Base-by-base conservation (phyloP, 83 land plant species). In the Picea abies region DNA sequence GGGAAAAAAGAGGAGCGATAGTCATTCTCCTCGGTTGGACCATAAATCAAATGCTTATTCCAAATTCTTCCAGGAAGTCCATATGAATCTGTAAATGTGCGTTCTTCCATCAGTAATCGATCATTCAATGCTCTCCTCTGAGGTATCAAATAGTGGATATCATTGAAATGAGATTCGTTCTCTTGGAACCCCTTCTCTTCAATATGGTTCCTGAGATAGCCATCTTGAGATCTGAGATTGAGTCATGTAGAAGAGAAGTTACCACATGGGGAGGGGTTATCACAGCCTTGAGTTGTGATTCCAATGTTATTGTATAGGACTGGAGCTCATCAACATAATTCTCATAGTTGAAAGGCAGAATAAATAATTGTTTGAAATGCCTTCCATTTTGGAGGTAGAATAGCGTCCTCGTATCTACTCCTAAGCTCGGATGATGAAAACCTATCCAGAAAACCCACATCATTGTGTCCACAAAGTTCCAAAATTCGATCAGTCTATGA, bases 21-120 rank as follows among this genome's bases (percentile, higher is more conserved):
- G 29, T 79, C 84, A 75, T 94, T 63, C 68, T 86, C 80, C 72
- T 78, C 67, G 17, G 93, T 83, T 19, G 93, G 95, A 52, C 89
- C 94, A 80, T 92, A 94, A 56, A 94, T 88, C 95, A 94, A 68
- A 84, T 94, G 97, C 87, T 94, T 94, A 83, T 87, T 90, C 97
- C 97, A 93, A 63, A 84, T 23, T 56, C 84, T 80, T 83, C 83
- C 90, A 67, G 79, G 66, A 22, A 94, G 87, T 26, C 96, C 96
- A 9, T 89, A 94, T 39, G 80, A 64, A 52, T 89, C 91, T 37
- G 89, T 87, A 82, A 94, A 91, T 63, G 95, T 95, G 25, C 95
- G 87, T 71, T 94, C 97, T 41, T 91, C 89, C 89, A 90, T 85
- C 84, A 93, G 83, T 71, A 94, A 85, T 47, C 95, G 82, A 86